These are phyloP conservation scores for Dipodascus albidus DNA, from an alignment of 805 yeast species.

Conservation along the genomic window DNA sequence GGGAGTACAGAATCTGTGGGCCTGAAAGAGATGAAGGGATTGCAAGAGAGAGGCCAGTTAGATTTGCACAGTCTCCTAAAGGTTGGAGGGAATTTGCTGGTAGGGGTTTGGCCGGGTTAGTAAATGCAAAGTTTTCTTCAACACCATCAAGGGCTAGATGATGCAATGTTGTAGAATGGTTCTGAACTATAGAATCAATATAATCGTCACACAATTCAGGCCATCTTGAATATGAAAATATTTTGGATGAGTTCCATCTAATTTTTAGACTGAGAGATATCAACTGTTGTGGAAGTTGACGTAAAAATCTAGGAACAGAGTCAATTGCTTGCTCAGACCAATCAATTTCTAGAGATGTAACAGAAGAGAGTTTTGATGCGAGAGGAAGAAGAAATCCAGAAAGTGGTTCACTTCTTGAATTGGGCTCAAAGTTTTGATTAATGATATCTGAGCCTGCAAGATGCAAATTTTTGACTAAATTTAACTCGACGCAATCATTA, in stretches of 20 bases:
- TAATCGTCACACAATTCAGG: slow-evolving; percentile 1
- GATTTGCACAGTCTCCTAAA: background rate
- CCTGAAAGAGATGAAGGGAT: background rate
- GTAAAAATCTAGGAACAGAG: background rate
- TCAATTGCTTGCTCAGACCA: slow-evolving; percentile 4
- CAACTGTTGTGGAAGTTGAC: background rate
- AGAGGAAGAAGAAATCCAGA: background rate
- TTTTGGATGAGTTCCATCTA: background rate
- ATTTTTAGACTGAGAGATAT: slow-evolving; percentile 1
- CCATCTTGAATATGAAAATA: background rate
- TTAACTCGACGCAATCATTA: slow-evolving; percentile 3
- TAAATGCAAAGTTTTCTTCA: slow-evolving; percentile 3
- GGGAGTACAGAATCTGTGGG: background rate
- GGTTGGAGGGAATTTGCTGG: background rate
- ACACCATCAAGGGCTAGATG: slow-evolving; percentile 4
- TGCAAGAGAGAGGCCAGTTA: slow-evolving; percentile 1
- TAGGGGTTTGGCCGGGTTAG: slow-evolving; percentile 3
- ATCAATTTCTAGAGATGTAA: slow-evolving; percentile 2
- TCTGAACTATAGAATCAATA: slow-evolving; percentile 3
- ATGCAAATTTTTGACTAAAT: slow-evolving; percentile 2
- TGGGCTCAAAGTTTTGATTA: background rate
- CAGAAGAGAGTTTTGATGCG: background rate
- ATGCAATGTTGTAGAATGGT: background rate
- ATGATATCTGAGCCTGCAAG: slow-evolving; percentile 5
- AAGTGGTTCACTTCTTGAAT: background rate